Percentiles rank a stretch among this genome's conserved stretches.
phyloP scores from a whole-genome alignment of 2,329 filamentous ascomycete species.

The Colletotrichum incanum region DNA sequence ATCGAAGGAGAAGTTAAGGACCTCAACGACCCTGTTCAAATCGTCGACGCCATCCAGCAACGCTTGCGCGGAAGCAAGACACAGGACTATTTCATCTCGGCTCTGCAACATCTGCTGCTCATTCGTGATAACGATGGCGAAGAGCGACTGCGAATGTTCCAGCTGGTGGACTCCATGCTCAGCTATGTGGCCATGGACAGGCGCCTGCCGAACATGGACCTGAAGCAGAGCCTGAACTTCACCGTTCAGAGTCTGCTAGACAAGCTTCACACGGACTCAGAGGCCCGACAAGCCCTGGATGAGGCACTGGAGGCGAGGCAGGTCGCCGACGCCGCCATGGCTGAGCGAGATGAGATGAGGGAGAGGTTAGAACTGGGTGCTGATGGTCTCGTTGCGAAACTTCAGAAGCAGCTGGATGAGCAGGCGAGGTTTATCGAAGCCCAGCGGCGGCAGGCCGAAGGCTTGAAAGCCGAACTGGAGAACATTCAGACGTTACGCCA shows the following conservation, averaged over 20 bases:
- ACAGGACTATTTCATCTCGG: slow-evolving; percentile 96
- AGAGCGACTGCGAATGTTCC: slow-evolving; percentile 94
- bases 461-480: slow-evolving; percentile 89
- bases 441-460: slow-evolving; percentile 87
- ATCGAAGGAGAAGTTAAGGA: slow-evolving; percentile 91
- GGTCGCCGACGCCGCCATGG: slow-evolving; percentile 95
- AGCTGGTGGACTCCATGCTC: slow-evolving; percentile 98
- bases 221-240: slow-evolving; percentile 98
- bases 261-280: slow-evolving; percentile 95
- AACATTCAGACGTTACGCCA: slow-evolving; percentile 88
- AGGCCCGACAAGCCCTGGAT: slow-evolving; percentile 92
- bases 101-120: slow-evolving; percentile 93
- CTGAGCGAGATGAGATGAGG: slow-evolving; percentile 95
- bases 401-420: slow-evolving; percentile 95
- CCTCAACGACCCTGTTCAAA: slow-evolving; percentile 92
- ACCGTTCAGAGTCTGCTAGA: slow-evolving; percentile 96
- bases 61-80: slow-evolving; percentile 87
- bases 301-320: slow-evolving; percentile 92
- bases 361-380: slow-evolving; percentile 91
- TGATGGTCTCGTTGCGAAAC: slow-evolving; percentile 91
- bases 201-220: slow-evolving; percentile 93
- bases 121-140: slow-evolving; percentile 94
- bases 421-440: slow-evolving; percentile 92
- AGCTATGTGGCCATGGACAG: slow-evolving; percentile 99
- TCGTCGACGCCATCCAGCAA: slow-evolving; percentile 92